These are phyloP conservation scores for Microbotryum saponariae DNA, from an alignment of 1,284 basidiomycete species.

Conservation along the genomic window DNA sequence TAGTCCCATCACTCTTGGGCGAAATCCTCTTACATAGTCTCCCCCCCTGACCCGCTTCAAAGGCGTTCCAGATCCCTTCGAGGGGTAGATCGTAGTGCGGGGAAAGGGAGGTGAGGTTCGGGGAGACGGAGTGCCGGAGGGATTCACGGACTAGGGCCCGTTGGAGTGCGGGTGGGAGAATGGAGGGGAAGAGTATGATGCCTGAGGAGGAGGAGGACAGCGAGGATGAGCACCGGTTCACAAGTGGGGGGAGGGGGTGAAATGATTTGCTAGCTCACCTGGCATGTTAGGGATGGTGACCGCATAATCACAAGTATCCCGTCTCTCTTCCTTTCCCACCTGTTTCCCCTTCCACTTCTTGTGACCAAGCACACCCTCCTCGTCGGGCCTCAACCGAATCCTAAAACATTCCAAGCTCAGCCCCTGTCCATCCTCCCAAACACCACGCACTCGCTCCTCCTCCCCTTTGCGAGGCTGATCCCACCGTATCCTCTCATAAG, in stretches of 20 bases:
- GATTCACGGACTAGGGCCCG: slow-evolving; percentile 59
- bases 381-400: slow-evolving; percentile 3
- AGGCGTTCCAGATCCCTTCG: slow-evolving; percentile 62
- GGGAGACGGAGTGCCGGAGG: slow-evolving; percentile 58
- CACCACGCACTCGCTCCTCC: slow-evolving; percentile 2
- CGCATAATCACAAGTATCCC: slow-evolving; percentile 10
- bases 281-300: slow-evolving; percentile 26
- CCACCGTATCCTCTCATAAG: slow-evolving; percentile 8
- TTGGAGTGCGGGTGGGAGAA: slow-evolving; percentile 56
- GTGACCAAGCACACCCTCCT: slow-evolving; percentile 20
- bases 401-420: slow-evolving; percentile 10
- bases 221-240: neutral
- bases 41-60: neutral
- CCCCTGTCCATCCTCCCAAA: slow-evolving; percentile 18
- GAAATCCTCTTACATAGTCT: neutral
- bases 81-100: slow-evolving; percentile 68
- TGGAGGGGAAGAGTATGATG: slow-evolving; percentile 68
- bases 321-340: neutral
- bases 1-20: neutral
- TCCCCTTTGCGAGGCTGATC: neutral
- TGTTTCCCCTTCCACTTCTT: slow-evolving; percentile 27
- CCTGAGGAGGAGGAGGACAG: slow-evolving; percentile 47
- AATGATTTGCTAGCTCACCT: slow-evolving; percentile 15
- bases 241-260: neutral
- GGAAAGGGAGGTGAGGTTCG: slow-evolving; percentile 80